These are phyloP conservation scores for Fusarium tanahbumbuense DNA, from an alignment of 2,329 filamentous ascomycete genomes.

Conservation along the genomic window DNA sequence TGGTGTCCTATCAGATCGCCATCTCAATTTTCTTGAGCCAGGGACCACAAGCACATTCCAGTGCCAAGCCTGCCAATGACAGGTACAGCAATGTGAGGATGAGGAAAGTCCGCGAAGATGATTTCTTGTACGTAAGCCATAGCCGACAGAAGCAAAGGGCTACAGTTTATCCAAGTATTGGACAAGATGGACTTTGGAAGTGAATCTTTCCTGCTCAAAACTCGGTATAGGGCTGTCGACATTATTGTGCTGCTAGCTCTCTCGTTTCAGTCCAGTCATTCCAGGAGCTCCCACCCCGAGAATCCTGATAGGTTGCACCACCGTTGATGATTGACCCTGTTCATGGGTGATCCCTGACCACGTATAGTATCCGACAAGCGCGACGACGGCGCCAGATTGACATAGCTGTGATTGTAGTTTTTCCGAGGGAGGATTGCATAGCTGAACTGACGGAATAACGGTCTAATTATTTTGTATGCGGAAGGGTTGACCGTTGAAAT, in stretches of 20 bases:
- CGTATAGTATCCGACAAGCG: conserved; percentile 18
- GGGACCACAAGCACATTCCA: conserved; percentile 22
- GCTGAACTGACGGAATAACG: background rate
- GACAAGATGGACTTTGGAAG: background rate
- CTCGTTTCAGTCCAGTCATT: conserved; percentile 5
- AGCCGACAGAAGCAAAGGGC: background rate
- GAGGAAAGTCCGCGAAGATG: conserved; percentile 6
- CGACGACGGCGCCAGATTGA: conserved; percentile 31
- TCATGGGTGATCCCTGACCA: conserved; percentile 37
- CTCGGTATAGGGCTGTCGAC: conserved; percentile 5
- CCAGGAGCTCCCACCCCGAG: conserved; percentile 2
- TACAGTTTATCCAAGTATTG: background rate
- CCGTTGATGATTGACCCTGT: conserved; percentile 33
- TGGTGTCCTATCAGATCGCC: conserved; percentile 44
- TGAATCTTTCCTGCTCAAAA: background rate
- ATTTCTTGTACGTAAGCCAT: conserved; percentile 2
- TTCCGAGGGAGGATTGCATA: conserved; percentile 22
- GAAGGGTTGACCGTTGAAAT: conserved; percentile 12
- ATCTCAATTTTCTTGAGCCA: conserved; percentile 24
- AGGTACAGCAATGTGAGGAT: conserved; percentile 15
- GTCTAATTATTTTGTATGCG: background rate
- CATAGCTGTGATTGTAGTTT: conserved; percentile 32
- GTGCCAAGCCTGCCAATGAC: conserved; percentile 31
- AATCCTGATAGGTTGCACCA: conserved; percentile 38
- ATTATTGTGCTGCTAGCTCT: conserved; percentile 1